Percentiles rank a stretch among this genome's conserved stretches.
Evolutionary conservation across 2,329 filamentous ascomycete genomes (phyloP).

Genomic region (Exserohilum rostratum): DNA sequence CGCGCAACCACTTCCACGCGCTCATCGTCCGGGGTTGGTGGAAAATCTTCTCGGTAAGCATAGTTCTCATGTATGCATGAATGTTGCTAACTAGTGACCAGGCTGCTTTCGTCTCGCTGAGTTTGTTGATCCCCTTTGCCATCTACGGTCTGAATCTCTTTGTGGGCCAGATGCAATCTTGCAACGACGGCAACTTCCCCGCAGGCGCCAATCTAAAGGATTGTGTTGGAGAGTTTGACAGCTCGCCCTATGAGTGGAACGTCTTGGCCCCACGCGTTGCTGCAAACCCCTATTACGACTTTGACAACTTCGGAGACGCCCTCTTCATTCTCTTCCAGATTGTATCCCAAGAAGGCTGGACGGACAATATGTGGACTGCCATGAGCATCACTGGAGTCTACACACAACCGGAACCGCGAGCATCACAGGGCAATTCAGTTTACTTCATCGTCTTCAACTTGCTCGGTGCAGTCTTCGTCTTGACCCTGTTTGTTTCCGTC

Average conservation of each 20-base stretch:
- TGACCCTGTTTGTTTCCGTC: conserved; percentile 97
- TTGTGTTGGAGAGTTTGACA: conserved; percentile 84
- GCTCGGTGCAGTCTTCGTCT: conserved; percentile 91
- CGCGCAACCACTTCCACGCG: conserved; percentile 94
- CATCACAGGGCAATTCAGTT: conserved; percentile 81
- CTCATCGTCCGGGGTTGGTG: conserved; percentile 91
- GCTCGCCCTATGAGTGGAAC: conserved; percentile 80
- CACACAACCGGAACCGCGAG: conserved; percentile 72
- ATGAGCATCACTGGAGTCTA: conserved; percentile 81
- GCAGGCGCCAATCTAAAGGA: conserved; percentile 66
- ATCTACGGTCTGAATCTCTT: conserved; percentile 96
- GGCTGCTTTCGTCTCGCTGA: conserved; percentile 91
- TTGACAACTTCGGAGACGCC: conserved; percentile 92
- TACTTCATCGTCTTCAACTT: conserved; percentile 98
- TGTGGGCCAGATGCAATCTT: conserved; percentile 76
- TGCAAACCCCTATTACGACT: conserved; percentile 83
- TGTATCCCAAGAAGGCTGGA: conserved; percentile 98
- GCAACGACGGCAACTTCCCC: conserved; percentile 71
- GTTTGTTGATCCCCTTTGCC: conserved; percentile 92
- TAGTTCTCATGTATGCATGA: neutral
- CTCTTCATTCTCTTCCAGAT: conserved; percentile 98
- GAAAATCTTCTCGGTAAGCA: conserved; percentile 82
- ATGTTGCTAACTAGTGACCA: conserved; percentile 26
- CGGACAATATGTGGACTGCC: conserved; percentile 84
- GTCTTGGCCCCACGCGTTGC: conserved; percentile 83